A percentile compares a stretch with the other conserved stretches of the same genome.
phyloP scores from a whole-genome alignment of 495 filamentous ascomycete species.

The Geoglossum glabrum region DNA sequence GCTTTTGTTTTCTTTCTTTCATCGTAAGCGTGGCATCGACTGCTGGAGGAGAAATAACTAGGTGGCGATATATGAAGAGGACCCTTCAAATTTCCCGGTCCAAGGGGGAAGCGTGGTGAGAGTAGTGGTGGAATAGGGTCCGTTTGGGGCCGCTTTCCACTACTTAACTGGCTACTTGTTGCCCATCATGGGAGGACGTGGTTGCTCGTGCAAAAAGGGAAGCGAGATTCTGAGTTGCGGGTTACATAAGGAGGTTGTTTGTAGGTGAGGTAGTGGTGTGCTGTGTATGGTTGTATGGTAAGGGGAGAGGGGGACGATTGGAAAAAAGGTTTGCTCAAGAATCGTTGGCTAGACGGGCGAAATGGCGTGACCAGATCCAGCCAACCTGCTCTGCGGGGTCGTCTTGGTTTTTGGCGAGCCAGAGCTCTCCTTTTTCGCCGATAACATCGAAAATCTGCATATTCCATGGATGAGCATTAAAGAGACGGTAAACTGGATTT shows the following conservation, averaged over 20 bases:
- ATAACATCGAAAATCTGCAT: constrained; percentile 35
- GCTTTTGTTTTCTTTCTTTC: background rate
- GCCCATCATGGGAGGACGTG: no score
- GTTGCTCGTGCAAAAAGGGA: no score
- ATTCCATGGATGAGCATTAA: constrained; percentile 30
- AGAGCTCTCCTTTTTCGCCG: constrained; percentile 89
- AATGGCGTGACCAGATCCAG: constrained; percentile 99
- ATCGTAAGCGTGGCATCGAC: background rate
- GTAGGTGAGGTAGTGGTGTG: no score
- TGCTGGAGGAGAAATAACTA: no score
- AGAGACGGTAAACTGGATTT: constrained; percentile 30
- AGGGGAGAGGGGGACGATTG: background rate
- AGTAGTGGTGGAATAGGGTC: no score
- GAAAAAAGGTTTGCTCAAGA: background rate
- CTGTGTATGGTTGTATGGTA: background rate
- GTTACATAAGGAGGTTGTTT: no score
- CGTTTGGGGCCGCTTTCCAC: no score
- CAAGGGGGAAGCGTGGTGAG: no score
- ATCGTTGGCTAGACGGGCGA: constrained; percentile 27
- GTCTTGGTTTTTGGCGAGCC: constrained; percentile 94
- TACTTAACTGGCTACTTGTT: no score
- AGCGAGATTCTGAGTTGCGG: no score
- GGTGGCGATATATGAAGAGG: no score
- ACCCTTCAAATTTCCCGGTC: no score
- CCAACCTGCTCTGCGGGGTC: constrained; percentile 59